Evolutionary conservation across 2,329 filamentous ascomycete species (phyloP).

Genomic region (Diaporthe nobilis): DNA sequence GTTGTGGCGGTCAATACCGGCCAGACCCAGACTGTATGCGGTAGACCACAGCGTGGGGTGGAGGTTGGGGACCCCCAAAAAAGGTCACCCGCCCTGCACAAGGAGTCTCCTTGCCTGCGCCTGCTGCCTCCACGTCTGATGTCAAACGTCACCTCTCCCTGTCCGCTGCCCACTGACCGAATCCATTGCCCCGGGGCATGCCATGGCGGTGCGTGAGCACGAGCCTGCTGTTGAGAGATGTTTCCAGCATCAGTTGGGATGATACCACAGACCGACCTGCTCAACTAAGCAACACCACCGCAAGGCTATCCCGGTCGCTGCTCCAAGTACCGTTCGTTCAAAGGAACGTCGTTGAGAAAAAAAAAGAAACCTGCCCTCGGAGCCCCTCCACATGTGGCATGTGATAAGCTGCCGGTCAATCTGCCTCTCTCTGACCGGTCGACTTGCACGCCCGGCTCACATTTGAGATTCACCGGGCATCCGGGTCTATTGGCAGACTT

Average conservation of each 20-base stretch:
- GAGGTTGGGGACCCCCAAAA: not conserved
- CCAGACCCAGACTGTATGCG: not conserved
- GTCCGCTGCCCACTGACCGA: not conserved
- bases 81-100: not conserved
- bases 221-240: not conserved
- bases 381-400: not conserved
- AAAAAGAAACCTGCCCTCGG: constrained; percentile 18
- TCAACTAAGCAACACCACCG: not conserved
- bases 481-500: not conserved
- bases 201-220: constrained; percentile 3
- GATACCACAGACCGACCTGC: not conserved
- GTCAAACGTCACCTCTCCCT: constrained; percentile 2
- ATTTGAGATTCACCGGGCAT: not conserved
- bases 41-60: constrained; percentile 18
- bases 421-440: not conserved
- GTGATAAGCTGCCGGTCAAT: constrained; percentile 3
- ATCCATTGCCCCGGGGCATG: not conserved
- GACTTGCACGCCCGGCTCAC: not conserved
- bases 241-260: not conserved
- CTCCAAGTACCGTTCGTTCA: constrained; percentile 20
- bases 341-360: constrained; percentile 10
- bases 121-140: not conserved
- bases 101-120: constrained; percentile 24
- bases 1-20: constrained; percentile 4
- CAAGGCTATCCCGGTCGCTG: constrained; percentile 19